Evolutionary conservation across 306 rosid species (phyloP).

Genomic region (Cicer yamashitae): DNA sequence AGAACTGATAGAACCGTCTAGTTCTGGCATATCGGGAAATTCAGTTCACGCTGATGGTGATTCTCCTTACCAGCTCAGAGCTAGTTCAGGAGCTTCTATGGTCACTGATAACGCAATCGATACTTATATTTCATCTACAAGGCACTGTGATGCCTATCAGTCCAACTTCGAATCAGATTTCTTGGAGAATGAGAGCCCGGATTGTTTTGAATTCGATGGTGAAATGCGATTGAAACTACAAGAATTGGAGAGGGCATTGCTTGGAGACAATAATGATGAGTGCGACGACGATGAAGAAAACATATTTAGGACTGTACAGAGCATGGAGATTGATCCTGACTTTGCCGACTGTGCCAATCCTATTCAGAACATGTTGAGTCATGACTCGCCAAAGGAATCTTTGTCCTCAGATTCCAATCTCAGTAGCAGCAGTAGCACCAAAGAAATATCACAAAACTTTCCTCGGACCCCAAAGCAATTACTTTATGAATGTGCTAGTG

Average conservation of each 20-base stretch:
- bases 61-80: constrained; percentile 49
- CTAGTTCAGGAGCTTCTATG: constrained; percentile 54
- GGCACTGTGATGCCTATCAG: constrained; percentile 50
- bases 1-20: constrained; percentile 62
- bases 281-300: constrained; percentile 66
- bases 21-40: constrained; percentile 63
- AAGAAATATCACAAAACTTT: constrained; percentile 60
- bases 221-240: constrained; percentile 79
- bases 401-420: constrained; percentile 66
- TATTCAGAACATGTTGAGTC: constrained; percentile 52
- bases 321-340: constrained; percentile 78
- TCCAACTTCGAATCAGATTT: constrained; percentile 59
- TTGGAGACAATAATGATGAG: constrained; percentile 67
- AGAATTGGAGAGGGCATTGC: constrained; percentile 88
- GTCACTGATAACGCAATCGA: constrained; percentile 50
- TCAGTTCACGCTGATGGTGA: constrained; percentile 57
- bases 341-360: constrained; percentile 66
- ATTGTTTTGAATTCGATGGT: constrained; percentile 60
- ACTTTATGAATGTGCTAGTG: constrained; percentile 78
- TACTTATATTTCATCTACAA: constrained; percentile 46
- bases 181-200: constrained; percentile 65
- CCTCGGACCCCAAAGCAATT: constrained; percentile 66
- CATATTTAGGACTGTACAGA: constrained; percentile 54
- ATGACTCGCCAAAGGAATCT: constrained; percentile 83
- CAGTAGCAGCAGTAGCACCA: constrained; percentile 71